phyloP scores from a whole-genome alignment of 2,329 filamentous ascomycete species.

The Biscogniauxia mediterranea region DNA sequence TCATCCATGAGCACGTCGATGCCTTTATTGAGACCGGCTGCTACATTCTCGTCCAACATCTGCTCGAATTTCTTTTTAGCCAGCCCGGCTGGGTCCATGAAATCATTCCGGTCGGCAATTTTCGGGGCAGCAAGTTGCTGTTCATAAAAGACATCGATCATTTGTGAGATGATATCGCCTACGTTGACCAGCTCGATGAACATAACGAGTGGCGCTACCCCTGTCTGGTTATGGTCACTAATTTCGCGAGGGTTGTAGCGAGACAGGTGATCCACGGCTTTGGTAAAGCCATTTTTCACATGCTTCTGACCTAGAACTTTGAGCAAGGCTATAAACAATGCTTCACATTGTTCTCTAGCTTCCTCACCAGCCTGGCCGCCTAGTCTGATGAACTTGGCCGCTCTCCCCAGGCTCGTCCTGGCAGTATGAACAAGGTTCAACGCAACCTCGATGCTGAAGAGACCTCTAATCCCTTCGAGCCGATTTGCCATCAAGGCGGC shows the following conservation, averaged over 20 bases:
- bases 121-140: constrained; percentile 84
- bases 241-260: constrained; percentile 87
- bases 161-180: constrained; percentile 94
- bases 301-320: constrained; percentile 83
- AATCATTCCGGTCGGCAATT: constrained; percentile 89
- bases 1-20: constrained; percentile 99
- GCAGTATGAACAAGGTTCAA: constrained; percentile 85
- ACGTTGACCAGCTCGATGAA: constrained; percentile 98
- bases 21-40: constrained; percentile 92
- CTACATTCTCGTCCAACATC: constrained; percentile 95
- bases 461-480: constrained; percentile 87
- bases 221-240: constrained; percentile 65
- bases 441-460: constrained; percentile 96
- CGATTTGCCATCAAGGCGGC: constrained; percentile 96
- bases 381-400: constrained; percentile 76
- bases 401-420: constrained; percentile 82
- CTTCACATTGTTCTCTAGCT: constrained; percentile 82
- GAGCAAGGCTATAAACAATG: constrained; percentile 82
- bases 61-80: constrained; percentile 99
- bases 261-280: constrained; percentile 85
- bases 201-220: constrained; percentile 87
- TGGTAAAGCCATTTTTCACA: constrained; percentile 90
- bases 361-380: constrained; percentile 79
- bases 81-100: constrained; percentile 84
- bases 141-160: constrained; percentile 98